These are phyloP conservation scores for Hemerocallis citrina DNA, from an alignment of 106 monocot genomes.

Conservation along the genomic window DNA sequence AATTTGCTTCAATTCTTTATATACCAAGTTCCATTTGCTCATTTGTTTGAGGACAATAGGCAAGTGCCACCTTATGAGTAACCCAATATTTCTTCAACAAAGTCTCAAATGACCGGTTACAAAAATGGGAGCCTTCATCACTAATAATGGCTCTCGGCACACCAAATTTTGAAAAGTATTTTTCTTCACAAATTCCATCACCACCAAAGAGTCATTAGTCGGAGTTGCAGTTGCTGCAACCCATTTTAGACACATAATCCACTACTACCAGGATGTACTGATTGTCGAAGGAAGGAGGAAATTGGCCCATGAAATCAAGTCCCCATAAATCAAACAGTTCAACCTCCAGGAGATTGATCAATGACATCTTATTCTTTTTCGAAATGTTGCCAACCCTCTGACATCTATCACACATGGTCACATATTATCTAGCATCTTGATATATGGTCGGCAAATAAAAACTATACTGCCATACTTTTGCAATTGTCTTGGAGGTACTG, in stretches of 20 bases:
- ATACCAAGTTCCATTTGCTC: background rate
- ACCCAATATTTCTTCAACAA: background rate
- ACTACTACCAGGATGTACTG: slow-evolving; percentile 1
- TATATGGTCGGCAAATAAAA: background rate
- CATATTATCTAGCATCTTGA: background rate
- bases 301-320: slow-evolving; percentile 11
- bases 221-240: background rate
- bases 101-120: background rate
- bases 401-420: background rate
- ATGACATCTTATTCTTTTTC: background rate
- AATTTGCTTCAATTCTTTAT: background rate
- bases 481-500: background rate
- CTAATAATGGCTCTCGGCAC: background rate
- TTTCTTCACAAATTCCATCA: background rate
- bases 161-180: background rate
- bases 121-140: background rate
- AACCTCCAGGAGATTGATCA: background rate
- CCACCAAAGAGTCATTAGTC: background rate
- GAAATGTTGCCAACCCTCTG: no score
- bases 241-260: slow-evolving; percentile 16
- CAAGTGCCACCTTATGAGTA: background rate
- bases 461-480: background rate
- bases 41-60: background rate
- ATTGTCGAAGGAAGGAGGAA: background rate
- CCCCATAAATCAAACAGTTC: slow-evolving; percentile 8